Conservation (phyloP, 179 eudicot genomes). For the Actinidia chinensis region DNA sequence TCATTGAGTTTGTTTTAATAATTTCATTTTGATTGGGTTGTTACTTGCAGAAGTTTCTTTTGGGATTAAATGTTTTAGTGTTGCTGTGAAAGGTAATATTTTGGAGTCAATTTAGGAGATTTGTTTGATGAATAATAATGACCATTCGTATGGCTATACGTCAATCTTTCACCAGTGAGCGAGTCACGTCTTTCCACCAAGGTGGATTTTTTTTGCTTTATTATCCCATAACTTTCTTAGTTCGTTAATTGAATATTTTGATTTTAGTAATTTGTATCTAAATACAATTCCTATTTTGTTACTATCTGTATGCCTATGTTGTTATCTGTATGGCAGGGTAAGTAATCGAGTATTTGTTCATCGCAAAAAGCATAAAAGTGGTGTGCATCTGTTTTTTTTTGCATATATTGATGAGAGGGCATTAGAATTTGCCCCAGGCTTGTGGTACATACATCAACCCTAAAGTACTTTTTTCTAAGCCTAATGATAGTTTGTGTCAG, state of each 20-base stretch:
- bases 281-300: too few relatives aligned
- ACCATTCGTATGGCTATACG: conserved; percentile 75
- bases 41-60: background rate
- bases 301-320: too few relatives aligned
- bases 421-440: background rate
- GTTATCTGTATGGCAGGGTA: too few relatives aligned
- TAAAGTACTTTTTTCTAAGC: background rate
- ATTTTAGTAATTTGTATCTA: too few relatives aligned
- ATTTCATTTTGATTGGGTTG: background rate
- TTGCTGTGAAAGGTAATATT: conserved; percentile 25
- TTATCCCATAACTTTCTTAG: conserved; percentile 7
- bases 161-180: conserved; percentile 56
- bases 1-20: background rate
- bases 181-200: conserved; percentile 65
- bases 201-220: conserved; percentile 41
- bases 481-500: conserved; percentile 34
- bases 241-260: too few relatives aligned
- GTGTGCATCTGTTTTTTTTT: background rate
- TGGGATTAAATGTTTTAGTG: conserved; percentile 1
- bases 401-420: too few relatives aligned
- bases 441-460: conserved; percentile 37
- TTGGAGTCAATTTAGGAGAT: conserved; percentile 24
- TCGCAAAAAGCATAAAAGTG: background rate
- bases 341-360: too few relatives aligned
- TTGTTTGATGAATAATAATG: conserved; percentile 66